Evolutionary conservation across 2,329 filamentous ascomycete species (phyloP).

Genomic region (Rutstroemia sp.): DNA sequence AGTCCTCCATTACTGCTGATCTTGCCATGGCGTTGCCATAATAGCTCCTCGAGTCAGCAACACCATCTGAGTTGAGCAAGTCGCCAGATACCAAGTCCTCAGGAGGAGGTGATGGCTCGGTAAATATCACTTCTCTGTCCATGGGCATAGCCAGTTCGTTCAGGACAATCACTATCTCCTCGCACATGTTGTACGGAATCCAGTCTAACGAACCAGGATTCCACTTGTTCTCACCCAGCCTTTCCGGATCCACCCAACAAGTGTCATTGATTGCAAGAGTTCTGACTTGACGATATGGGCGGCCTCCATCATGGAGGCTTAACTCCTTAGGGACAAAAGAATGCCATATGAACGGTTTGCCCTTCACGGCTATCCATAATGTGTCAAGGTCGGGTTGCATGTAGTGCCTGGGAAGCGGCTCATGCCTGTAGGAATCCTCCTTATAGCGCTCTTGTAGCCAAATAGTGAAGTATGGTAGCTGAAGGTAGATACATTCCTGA

Average conservation of each 20-base stretch:
- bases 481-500: not conserved
- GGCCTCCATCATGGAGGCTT: not conserved
- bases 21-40: not conserved
- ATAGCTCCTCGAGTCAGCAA: not conserved
- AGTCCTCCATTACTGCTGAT: not conserved
- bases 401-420: not conserved
- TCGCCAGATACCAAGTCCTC: not conserved
- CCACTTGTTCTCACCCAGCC: not conserved
- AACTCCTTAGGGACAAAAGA: not conserved
- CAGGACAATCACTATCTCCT: not conserved
- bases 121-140: not conserved
- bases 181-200: not conserved
- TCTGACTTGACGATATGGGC: not conserved
- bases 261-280: not conserved
- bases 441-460: not conserved
- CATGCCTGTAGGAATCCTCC: not conserved
- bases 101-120: not conserved
- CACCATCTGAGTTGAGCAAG: not conserved
- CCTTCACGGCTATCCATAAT: not conserved
- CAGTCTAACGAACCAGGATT: not conserved
- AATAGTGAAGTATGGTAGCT: not conserved
- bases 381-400: slow-evolving; percentile 1
- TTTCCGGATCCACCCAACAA: not conserved
- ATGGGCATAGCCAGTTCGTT: not conserved
- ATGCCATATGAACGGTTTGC: not conserved